Evolutionary conservation across 106 monocot species (phyloP).

Genomic region (Dactylorhiza incarnata): DNA sequence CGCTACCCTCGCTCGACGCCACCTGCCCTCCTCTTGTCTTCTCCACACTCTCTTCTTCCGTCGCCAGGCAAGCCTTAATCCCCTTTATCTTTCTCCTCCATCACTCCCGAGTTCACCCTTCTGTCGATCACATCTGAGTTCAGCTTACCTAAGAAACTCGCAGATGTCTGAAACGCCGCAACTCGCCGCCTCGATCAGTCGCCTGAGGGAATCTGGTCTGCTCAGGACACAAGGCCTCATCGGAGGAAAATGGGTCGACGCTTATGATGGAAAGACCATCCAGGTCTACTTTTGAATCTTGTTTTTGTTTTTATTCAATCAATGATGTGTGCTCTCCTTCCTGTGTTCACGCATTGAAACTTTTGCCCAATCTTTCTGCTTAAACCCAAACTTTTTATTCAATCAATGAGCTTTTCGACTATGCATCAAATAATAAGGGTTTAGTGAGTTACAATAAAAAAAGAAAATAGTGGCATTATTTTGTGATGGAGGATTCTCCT

Average conservation of each 20-base stretch:
- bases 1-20: background rate
- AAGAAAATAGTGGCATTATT: too few species aligned
- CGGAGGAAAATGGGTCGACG: conserved; percentile 78
- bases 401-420: background rate
- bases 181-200: conserved; percentile 12
- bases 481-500: too few species aligned
- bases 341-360: background rate
- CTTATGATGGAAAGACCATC: conserved; percentile 84
- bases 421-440: too few species aligned
- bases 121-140: background rate
- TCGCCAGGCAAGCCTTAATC: conserved; percentile 3
- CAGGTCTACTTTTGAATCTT: conserved; percentile 31
- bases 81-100: background rate
- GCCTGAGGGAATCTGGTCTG: conserved; percentile 53
- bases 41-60: background rate
- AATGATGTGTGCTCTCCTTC: background rate
- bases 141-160: background rate
- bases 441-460: too few species aligned
- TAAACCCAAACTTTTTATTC: too few species aligned
- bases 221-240: conserved; percentile 65
- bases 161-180: background rate
- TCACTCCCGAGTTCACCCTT: background rate
- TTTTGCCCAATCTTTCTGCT: background rate
- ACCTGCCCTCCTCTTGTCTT: background rate
- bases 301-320: background rate